phyloP scores from a whole-genome alignment of 2,329 filamentous ascomycete genomes.

The Pseudocercospora fuligena region DNA sequence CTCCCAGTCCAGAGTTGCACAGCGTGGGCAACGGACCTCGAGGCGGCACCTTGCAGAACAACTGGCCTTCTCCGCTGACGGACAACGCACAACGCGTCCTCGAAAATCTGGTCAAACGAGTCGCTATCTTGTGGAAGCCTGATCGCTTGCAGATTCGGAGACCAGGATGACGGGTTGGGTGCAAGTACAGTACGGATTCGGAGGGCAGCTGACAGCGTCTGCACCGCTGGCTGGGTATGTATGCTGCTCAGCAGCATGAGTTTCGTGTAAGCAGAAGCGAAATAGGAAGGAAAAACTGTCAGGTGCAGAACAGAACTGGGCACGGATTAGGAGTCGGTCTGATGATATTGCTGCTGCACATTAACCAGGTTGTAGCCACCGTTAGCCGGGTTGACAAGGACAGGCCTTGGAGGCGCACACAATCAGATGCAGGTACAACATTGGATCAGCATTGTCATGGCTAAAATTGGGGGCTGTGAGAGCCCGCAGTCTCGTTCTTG shows the following conservation, averaged over 20 bases:
- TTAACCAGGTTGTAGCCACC: constrained; percentile 30
- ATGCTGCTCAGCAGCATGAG: constrained; percentile 17
- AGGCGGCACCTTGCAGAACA: constrained; percentile 32
- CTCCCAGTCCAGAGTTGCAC: constrained; percentile 29
- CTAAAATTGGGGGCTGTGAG: constrained; percentile 21
- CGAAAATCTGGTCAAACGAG: constrained; percentile 31
- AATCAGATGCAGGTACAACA: constrained; percentile 32
- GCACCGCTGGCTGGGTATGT: not conserved
- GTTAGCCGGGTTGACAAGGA: constrained; percentile 28
- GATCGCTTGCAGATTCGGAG: constrained; percentile 16
- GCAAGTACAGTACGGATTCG: constrained; percentile 19
- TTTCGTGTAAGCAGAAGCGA: constrained; percentile 16
- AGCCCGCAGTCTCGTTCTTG: constrained; percentile 22
- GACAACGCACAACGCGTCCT: constrained; percentile 31
- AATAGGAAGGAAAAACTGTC: constrained; percentile 18
- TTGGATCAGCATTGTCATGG: constrained; percentile 28
- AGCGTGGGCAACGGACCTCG: constrained; percentile 21
- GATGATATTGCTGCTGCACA: constrained; percentile 24
- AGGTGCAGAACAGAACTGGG: constrained; percentile 9
- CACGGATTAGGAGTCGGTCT: constrained; percentile 11
- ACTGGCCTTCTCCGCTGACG: constrained; percentile 20
- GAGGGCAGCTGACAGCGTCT: constrained; percentile 15
- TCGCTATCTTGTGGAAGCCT: constrained; percentile 25
- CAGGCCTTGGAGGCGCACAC: constrained; percentile 21
- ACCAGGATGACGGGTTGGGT: constrained; percentile 16